Conservation (phyloP, 2,329 filamentous ascomycete genomes). For the Mycosphaerelloides madeirae region DNA sequence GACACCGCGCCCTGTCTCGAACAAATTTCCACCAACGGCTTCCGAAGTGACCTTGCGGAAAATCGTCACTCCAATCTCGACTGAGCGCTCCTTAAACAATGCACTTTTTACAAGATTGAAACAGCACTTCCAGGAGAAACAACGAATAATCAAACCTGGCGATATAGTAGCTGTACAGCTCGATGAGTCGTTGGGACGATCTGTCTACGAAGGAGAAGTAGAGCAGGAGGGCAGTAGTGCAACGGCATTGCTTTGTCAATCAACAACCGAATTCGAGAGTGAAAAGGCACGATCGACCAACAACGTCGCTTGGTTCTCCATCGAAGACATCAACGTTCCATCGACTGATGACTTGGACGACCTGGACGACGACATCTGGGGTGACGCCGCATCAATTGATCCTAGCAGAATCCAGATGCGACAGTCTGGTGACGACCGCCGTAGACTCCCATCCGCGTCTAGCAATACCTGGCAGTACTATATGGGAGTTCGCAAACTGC, state of each 20-base stretch:
- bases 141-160: slow-evolving; percentile 76
- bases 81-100: slow-evolving; percentile 77
- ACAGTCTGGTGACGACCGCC: slow-evolving; percentile 81
- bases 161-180: slow-evolving; percentile 87
- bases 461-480: slow-evolving; percentile 87
- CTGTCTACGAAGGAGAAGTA: slow-evolving; percentile 66
- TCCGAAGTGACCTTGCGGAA: slow-evolving; percentile 84
- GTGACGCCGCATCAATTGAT: slow-evolving; percentile 79
- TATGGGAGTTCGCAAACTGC: slow-evolving; percentile 65
- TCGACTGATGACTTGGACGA: slow-evolving; percentile 48
- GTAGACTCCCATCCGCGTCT: slow-evolving; percentile 70
- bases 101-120: slow-evolving; percentile 83
- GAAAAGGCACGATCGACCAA: slow-evolving; percentile 46
- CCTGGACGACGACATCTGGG: slow-evolving; percentile 71
- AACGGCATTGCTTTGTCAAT: slow-evolving; percentile 39
- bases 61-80: slow-evolving; percentile 81
- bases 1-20: slow-evolving; percentile 28
- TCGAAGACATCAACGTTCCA: slow-evolving; percentile 64
- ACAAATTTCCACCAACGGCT: slow-evolving; percentile 55
- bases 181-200: slow-evolving; percentile 76
- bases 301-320: slow-evolving; percentile 83
- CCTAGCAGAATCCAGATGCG: slow-evolving; percentile 82
- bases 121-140: slow-evolving; percentile 76
- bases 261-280: slow-evolving; percentile 37
- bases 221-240: slow-evolving; percentile 63